These are phyloP conservation scores for Crinitomyces ghanaensis DNA, from an alignment of 805 yeast species.

Conservation along the genomic window DNA sequence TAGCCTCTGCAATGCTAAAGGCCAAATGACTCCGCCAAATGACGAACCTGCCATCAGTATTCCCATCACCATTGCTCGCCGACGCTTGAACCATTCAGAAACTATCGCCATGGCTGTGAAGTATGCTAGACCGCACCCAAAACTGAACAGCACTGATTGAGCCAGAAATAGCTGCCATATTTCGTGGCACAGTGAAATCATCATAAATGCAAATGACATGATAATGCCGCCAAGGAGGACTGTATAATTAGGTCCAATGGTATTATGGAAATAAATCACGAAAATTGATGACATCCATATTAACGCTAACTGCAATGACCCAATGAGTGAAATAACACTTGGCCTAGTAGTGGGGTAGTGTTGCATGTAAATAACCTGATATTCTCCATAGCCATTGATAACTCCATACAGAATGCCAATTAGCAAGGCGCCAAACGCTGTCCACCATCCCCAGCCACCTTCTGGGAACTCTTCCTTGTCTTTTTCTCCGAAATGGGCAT, in stretches of 20 bases:
- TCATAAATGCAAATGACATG: constrained; percentile 34
- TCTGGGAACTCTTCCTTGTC: constrained; percentile 31
- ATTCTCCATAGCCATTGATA: constrained; percentile 48
- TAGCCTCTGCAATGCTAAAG: constrained; percentile 40
- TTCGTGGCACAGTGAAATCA: constrained; percentile 35
- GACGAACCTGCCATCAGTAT: constrained; percentile 45
- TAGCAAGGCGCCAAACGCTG: constrained; percentile 34
- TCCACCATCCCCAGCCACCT: constrained; percentile 43
- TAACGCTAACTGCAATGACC: constrained; percentile 39
- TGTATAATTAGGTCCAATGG: constrained; percentile 32
- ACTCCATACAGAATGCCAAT: constrained; percentile 48
- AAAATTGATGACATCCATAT: constrained; percentile 30
- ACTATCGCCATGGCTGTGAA: constrained; percentile 40
- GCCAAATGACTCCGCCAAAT: constrained; percentile 45
- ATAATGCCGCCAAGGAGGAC: constrained; percentile 34
- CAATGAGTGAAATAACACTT: constrained; percentile 41
- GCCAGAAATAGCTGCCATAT: constrained; percentile 43
- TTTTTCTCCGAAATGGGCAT: too few relatives aligned
- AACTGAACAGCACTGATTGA: constrained; percentile 40
- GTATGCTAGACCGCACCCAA: constrained; percentile 34
- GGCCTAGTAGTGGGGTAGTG: constrained; percentile 34
- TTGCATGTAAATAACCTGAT: constrained; percentile 34
- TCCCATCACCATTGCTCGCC: constrained; percentile 47
- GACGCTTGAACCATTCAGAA: constrained; percentile 53
- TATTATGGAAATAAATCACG: constrained; percentile 30